Base-by-base conservation (phyloP, 2,329 filamentous ascomycete species). In the Pleoardoris graminearum region DNA sequence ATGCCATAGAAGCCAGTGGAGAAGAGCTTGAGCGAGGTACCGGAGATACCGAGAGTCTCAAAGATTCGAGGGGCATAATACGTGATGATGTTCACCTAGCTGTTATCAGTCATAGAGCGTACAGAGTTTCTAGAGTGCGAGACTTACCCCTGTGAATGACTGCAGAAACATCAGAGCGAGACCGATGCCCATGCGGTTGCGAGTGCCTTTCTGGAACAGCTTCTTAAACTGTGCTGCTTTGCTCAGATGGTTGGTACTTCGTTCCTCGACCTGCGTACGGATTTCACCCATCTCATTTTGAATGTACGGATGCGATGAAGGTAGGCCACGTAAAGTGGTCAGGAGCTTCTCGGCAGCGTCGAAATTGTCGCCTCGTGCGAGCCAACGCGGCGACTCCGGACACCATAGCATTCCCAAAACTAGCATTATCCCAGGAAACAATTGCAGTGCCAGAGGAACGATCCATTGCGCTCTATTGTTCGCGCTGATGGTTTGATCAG, bases 401-500 rank as follows among this genome's bases (percentile, higher is more conserved):
- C 67, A 74, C 61, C 71, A 73, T 7, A 67, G 59, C 29, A 74
- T 71, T 42, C 72, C 71, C 1, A 67, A 50, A 4, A 72, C 60
- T 1, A 76, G 69, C 5, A 74, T 48, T 0, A 73, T 50, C 19
- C 73, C 76, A 0, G 76, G 76, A 2, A 78, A 60, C 4, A 77
- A 66, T 44, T 79, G 77, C 19, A 78, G 53, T 4, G 75, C 79
- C 12, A 83, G 84, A 1, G 86, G 85, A 29, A 88, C 80, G 27
- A 85, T 73, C 85, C 85, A 89, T 67, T 86, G 85, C 1, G 73
- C 70, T 55, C 77, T 77, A 14, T 71, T 77, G 1, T 78, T 65
- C 1, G 50, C 81, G 30, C 62, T 49, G 70, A 75, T 80, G 56
- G 70, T 71, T 35, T 67, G 62, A 33, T 75, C 72, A 10, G 71